Evolutionary conservation across 768 basidiomycete genomes (phyloP).

Genomic region (Glaciozyma antarctica): DNA sequence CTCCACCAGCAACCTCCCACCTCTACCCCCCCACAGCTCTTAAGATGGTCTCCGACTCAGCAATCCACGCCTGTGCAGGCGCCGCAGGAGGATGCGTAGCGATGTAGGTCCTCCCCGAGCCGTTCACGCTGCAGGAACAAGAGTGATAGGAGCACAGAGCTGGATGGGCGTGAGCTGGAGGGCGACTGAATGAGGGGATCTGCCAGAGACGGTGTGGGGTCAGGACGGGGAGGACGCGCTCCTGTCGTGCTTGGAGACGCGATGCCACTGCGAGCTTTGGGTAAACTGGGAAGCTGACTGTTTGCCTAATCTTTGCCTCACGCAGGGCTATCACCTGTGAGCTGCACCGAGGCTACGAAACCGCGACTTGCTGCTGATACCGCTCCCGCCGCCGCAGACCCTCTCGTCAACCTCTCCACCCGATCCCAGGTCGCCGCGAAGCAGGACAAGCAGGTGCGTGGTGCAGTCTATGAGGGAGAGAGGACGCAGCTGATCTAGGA

Average conservation of each 20-base stretch:
- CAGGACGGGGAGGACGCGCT: not conserved
- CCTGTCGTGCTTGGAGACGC: not conserved
- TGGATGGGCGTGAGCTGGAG: not conserved
- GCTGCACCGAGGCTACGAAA: not conserved
- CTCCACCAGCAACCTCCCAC: too few species aligned
- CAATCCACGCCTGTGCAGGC: constrained; percentile 78
- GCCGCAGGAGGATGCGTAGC: constrained; percentile 81
- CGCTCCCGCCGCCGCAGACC: constrained; percentile 40
- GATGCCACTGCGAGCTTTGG: not conserved
- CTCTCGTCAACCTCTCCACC: constrained; percentile 83
- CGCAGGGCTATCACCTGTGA: constrained; percentile 19
- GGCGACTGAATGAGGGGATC: not conserved
- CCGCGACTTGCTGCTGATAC: not conserved
- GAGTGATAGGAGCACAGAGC: not conserved
- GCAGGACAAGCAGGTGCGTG: constrained; percentile 59
- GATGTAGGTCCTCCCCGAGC: constrained; percentile 85
- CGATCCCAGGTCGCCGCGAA: constrained; percentile 83
- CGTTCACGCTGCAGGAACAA: constrained; percentile 34
- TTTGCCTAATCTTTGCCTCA: too few species aligned
- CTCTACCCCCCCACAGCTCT: too few species aligned
- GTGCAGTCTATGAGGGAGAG: not conserved
- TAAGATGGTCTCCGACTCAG: constrained; percentile 49
- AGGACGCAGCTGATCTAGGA: not conserved
- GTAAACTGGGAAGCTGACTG: not conserved
- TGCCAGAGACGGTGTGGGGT: not conserved